Conservation (phyloP, 371 early-diverging fungal species). For the Choanephora cucurbitarum region DNA sequence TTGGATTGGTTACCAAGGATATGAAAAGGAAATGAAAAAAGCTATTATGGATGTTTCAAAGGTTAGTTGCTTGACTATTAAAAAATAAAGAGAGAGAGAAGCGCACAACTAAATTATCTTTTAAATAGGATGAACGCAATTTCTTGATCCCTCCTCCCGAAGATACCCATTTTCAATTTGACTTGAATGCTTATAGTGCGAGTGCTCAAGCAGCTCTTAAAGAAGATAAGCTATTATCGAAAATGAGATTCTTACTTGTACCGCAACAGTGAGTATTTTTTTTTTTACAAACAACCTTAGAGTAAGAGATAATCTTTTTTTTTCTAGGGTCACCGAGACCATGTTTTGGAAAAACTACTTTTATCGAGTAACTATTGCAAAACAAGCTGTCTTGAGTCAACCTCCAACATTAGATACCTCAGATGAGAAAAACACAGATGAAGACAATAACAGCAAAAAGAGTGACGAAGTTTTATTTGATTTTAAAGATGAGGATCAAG, state of each 20-base stretch:
- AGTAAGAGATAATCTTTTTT: too few relatives aligned
- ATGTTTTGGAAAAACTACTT: constrained; percentile 78
- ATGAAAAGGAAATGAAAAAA: constrained; percentile 57
- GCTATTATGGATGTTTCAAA: constrained; percentile 60
- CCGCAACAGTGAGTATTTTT: constrained; percentile 57
- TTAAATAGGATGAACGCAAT: constrained; percentile 67
- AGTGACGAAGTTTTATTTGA: constrained; percentile 35
- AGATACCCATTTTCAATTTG: constrained; percentile 66
- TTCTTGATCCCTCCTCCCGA: constrained; percentile 67
- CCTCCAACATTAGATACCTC: constrained; percentile 5
- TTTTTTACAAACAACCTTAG: too few relatives aligned
- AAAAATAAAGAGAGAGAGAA: too few relatives aligned
- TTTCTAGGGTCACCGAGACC: constrained; percentile 58
- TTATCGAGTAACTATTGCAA: constrained; percentile 68
- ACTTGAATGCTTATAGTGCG: constrained; percentile 58
- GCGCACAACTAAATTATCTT: too few relatives aligned
- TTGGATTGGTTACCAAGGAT: constrained; percentile 59
- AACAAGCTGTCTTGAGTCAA: constrained; percentile 48
- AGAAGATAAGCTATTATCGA: constrained; percentile 57
- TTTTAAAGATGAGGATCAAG: constrained; percentile 29
- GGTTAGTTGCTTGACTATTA: constrained; percentile 41
- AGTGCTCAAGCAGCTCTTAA: constrained; percentile 65
- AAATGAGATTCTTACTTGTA: constrained; percentile 67
- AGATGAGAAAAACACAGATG: neutral
- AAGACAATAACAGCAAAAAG: neutral